phyloP scores from a whole-genome alignment of 805 yeast genomes.

The Cyberlindnera lachancei region DNA sequence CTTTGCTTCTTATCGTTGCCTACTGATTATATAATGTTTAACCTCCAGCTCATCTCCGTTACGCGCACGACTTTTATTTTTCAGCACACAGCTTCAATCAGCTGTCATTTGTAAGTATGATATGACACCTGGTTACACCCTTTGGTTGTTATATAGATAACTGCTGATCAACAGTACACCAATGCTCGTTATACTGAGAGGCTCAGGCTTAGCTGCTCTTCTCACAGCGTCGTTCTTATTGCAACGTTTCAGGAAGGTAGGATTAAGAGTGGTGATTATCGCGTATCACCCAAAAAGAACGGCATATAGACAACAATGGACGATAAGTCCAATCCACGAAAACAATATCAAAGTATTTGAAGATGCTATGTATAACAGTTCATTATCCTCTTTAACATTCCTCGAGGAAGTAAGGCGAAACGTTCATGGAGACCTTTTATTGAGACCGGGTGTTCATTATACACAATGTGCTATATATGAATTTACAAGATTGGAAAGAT shows the following conservation, averaged over 20 bases:
- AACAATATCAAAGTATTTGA: neutral
- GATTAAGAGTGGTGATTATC: neutral
- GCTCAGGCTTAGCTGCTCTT: constrained; percentile 4
- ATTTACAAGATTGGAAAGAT: neutral
- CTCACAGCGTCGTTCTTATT: neutral
- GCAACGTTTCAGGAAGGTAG: neutral
- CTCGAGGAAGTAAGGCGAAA: constrained; percentile 1
- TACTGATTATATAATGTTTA: too few relatives aligned
- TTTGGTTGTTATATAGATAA: too few relatives aligned
- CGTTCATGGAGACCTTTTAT: neutral
- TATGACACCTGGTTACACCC: too few relatives aligned
- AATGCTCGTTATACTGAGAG: constrained; percentile 6
- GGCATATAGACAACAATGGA: neutral
- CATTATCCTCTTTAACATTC: constrained; percentile 1
- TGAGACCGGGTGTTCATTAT: constrained; percentile 1
- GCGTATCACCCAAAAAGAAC: neutral
- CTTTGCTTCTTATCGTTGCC: too few relatives aligned
- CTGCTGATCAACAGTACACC: too few relatives aligned
- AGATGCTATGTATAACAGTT: constrained; percentile 1
- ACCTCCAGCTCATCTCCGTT: too few relatives aligned
- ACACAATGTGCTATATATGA: neutral
- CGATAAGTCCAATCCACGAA: neutral
- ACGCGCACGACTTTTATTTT: too few relatives aligned
- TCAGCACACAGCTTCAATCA: too few relatives aligned
- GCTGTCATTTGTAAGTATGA: too few relatives aligned